phyloP scores from a whole-genome alignment of 1,139 yeast genomes.

The Geotrichum phurueaensis region DNA sequence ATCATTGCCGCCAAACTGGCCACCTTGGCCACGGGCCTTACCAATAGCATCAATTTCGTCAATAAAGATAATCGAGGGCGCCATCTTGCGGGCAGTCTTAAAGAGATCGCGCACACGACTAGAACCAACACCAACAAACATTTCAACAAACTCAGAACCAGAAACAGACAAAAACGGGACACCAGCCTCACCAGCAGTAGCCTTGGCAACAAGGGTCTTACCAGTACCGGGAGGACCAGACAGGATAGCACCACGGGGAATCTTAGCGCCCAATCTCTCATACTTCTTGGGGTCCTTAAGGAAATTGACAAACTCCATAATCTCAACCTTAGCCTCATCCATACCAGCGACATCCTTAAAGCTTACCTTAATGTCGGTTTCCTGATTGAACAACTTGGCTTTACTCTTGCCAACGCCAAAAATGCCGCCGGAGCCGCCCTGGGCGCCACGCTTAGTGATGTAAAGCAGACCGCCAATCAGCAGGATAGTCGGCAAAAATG shows the following conservation, averaged over 20 bases:
- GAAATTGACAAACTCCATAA: conserved; percentile 94
- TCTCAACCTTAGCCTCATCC: conserved; percentile 93
- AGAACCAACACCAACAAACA: conserved; percentile 99
- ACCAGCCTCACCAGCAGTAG: conserved; percentile 98
- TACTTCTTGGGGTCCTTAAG: conserved; percentile 86
- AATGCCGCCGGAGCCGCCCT: conserved; percentile 37
- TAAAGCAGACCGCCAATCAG: conserved; percentile 81
- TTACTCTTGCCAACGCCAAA: conserved; percentile 65
- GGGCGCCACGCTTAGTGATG: conserved; percentile 57
- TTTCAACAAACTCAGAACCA: conserved; percentile 97
- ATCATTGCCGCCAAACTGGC: conserved; percentile 82
- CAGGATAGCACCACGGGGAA: conserved; percentile 94
- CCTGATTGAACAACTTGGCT: conserved; percentile 88
- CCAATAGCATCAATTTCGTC: conserved; percentile 99
- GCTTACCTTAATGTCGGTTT: conserved; percentile 76
- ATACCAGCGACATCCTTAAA: conserved; percentile 96
- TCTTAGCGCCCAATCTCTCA: conserved; percentile 88
- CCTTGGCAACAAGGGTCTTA: conserved; percentile 91
- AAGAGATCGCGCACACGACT: conserved; percentile 93
- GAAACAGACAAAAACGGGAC: conserved; percentile 94
- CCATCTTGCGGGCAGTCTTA: conserved; percentile 84
- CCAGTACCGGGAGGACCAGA: conserved; percentile 99
- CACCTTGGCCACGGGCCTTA: conserved; percentile 79
- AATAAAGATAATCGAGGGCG: conserved; percentile 90
- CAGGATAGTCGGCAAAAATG: conserved; percentile 77